Conservation (phyloP, 768 basidiomycete species). For the Amanita thiersii region DNA sequence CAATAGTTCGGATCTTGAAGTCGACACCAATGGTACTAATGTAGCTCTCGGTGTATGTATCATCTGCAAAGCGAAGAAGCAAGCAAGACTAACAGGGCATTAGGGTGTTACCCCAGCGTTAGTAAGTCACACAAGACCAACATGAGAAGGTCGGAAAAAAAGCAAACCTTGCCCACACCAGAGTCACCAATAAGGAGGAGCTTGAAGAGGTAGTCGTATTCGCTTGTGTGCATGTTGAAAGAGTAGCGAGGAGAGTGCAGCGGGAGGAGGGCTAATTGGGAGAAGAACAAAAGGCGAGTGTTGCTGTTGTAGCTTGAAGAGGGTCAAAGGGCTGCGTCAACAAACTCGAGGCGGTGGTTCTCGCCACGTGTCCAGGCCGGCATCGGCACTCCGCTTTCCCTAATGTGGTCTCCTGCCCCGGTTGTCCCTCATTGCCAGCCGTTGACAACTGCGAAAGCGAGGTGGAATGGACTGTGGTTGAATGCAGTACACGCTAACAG, state of each 20-base stretch:
- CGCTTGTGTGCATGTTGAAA: slow-evolving; percentile 75
- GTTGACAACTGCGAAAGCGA: too few species aligned
- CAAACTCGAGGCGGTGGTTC: slow-evolving; percentile 21
- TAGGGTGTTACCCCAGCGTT: slow-evolving; percentile 6
- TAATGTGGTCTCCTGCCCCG: background rate
- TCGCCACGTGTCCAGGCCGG: slow-evolving; percentile 23
- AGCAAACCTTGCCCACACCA: slow-evolving; percentile 83
- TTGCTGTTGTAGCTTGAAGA: slow-evolving; percentile 21
- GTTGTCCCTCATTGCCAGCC: too few species aligned
- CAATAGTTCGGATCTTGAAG: slow-evolving; percentile 99
- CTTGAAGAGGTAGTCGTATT: slow-evolving; percentile 96
- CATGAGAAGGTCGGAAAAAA: slow-evolving; percentile 14
- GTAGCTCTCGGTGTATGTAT: slow-evolving; percentile 96
- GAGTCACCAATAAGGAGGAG: slow-evolving; percentile 92
- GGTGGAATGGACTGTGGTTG: too few species aligned
- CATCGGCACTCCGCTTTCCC: slow-evolving; percentile 1
- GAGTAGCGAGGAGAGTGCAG: slow-evolving; percentile 14
- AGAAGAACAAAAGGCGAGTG: slow-evolving; percentile 22
- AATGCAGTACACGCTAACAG: too few species aligned
- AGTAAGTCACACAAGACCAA: background rate
- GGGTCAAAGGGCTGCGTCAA: slow-evolving; percentile 26
- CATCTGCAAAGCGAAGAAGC: slow-evolving; percentile 89
- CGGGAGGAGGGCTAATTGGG: slow-evolving; percentile 17
- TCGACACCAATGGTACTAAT: slow-evolving; percentile 98
- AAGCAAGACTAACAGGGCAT: slow-evolving; percentile 63